Base-by-base conservation (phyloP, 1,139 yeast genomes). In the Saccharomycopsis crataegensis region DNA sequence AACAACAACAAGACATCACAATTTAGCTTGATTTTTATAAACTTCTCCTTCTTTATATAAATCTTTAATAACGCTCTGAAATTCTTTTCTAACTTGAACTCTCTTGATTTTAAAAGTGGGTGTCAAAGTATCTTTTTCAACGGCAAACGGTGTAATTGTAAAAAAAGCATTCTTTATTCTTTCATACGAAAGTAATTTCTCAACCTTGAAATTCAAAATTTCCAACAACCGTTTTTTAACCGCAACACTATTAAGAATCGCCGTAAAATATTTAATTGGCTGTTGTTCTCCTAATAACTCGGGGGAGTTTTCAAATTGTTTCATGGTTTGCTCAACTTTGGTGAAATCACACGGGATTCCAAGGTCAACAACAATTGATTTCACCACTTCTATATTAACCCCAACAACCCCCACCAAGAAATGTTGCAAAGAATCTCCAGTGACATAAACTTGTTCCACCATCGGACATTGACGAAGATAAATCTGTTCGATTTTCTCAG, bases 161-260 rank as follows among this genome's bases (percentile, higher is more conserved):
- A 78, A 63, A 48, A 65, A 62, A n/a, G 76, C 61, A 60, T 79
- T 79, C 60, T 76, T 79, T 43, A 78, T 51, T 62, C 70, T 75
- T 61, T 79, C 82, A 61, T 68, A 82, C 81, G 67, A 82, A 82
- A 70, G 82, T 82, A 49, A 81, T 8, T 50, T 85, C 55, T 87
- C 71, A 62, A 82, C 87, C 60, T 82, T 73, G 9, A 3, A n/a
- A 12, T 9, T 8, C 9, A 40, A 14, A 12, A 7, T n/a, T 40
- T 40, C 5, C 5, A 40, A n/a, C 9, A 40, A 40, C 16, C 3
- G n/a, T 3, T 3, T 2, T 40, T 40, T 40, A 9, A 3, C 9
- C 9, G n/a, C 9, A 8, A 8, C 16, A 12, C 17, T n/a, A 40
- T 40, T 40, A n/a, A 40, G 9, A 3, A 40, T 8, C 9, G n/a